Evolutionary conservation across 106 monocot genomes (phyloP).

Genomic region (Vanilla planifolia): DNA sequence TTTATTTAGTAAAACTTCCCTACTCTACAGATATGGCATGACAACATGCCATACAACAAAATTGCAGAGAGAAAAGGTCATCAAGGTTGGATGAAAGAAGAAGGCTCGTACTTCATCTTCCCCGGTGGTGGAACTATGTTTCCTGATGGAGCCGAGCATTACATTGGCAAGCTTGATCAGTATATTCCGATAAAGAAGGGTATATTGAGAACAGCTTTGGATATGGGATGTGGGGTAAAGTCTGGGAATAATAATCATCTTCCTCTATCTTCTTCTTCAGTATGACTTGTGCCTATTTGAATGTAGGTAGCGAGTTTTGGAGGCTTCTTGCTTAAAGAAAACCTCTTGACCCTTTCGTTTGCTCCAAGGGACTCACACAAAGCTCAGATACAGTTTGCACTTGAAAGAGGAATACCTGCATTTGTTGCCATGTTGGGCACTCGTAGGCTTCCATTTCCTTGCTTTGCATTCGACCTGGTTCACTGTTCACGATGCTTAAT

Average conservation of each 20-base stretch:
- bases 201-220: slow-evolving; percentile 71
- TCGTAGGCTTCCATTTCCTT: slow-evolving; percentile 87
- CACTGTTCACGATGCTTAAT: slow-evolving; percentile 98
- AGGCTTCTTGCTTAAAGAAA: slow-evolving; percentile 75
- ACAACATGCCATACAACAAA: slow-evolving; percentile 93
- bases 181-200: slow-evolving; percentile 68
- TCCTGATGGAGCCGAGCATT: slow-evolving; percentile 82
- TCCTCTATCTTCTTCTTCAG: not conserved
- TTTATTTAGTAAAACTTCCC: not conserved
- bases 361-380: slow-evolving; percentile 99
- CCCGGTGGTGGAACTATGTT: slow-evolving; percentile 99
- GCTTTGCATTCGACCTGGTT: slow-evolving; percentile 75
- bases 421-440: slow-evolving; percentile 97
- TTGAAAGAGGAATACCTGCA: slow-evolving; percentile 97
- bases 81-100: slow-evolving; percentile 94
- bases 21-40: slow-evolving; percentile 86
- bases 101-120: slow-evolving; percentile 79
- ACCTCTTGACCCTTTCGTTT: slow-evolving; percentile 85
- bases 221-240: slow-evolving; percentile 98
- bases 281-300: slow-evolving; percentile 6
- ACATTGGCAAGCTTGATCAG: slow-evolving; percentile 79
- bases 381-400: slow-evolving; percentile 92
- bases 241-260: not conserved
- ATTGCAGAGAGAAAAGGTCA: slow-evolving; percentile 97
- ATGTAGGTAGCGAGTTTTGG: slow-evolving; percentile 97